Evolutionary conservation across 1,284 basidiomycete genomes (phyloP), one percentile per base, ranked within the genome.

Genomic region (Albatrellus sp.): DNA sequence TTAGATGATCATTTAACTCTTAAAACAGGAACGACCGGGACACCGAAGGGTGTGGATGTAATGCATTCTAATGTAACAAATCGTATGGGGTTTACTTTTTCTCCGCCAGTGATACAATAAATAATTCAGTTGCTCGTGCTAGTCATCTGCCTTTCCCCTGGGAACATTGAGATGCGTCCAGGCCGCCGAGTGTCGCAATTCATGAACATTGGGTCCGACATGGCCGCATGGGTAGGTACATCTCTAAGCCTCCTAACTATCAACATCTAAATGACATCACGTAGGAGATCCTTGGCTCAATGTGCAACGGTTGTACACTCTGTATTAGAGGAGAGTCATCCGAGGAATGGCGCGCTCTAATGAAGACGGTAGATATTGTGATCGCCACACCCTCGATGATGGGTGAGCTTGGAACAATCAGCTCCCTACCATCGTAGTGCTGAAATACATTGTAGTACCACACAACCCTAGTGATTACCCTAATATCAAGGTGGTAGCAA

Each of bases 131-230:
- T 38, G 19, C n/a, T 12, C 12, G 32, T 31, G 7, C 36, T 46
- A 77, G 75, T 77, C 19, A 62, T 77, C 13, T 75, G 70, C 47
- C 59, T 72, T 33, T 54, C 61, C 14, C 75, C 75, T 16, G 75
- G 74, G 17, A 75, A 73, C 55, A 58, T 77, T 16, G 68, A 68
- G 43, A 75, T 78, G 72, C 49, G 58, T 16, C 70, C 71, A 7
- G 73, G 74, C 16, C 56, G 65, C 20, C 66, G 72, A 13, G 72
- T 77, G n/a, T 68, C 73, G 1, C 75, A 78, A 52, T 56, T 77
- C 34, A 65, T 77, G 59, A 76, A 76, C 48, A 69, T 78, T 33
- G 69, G 73, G 1, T 78, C 77, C 50, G 75, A 77, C 53, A 76
- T 78, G 73, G 74, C 72, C 33, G 72, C 72, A 37, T 79, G 75